phyloP scores from a whole-genome alignment of 768 basidiomycete genomes.

The Inosperma sp. region DNA sequence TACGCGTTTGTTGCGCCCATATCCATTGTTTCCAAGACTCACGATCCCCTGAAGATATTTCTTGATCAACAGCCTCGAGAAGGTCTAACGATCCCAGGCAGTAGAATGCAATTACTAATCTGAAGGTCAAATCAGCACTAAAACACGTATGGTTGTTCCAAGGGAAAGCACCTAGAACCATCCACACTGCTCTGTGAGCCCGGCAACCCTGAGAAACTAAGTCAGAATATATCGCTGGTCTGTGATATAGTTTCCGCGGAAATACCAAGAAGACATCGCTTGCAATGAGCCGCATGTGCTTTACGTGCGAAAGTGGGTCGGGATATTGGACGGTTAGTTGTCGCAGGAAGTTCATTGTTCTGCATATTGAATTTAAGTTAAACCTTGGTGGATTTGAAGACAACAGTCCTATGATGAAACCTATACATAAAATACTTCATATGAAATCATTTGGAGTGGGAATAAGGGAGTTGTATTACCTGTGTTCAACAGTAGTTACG shows the following conservation, averaged over 20 bases:
- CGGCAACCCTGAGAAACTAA: conserved; percentile 48
- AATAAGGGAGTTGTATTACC: too few species aligned
- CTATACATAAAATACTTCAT: too few species aligned
- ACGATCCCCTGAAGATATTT: conserved; percentile 49
- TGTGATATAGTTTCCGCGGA: neutral
- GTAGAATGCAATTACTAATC: conserved; percentile 85
- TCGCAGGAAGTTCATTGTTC: neutral
- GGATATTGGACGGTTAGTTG: neutral
- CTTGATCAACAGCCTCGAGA: conserved; percentile 47
- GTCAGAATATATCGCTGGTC: conserved; percentile 1
- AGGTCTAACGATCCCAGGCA: conserved; percentile 83
- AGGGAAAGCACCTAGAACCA: conserved; percentile 53
- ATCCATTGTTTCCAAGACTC: conserved; percentile 76
- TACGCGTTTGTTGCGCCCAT: conserved; percentile 77
- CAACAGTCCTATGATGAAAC: too few species aligned
- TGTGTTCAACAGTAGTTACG: too few species aligned
- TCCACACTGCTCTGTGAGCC: conserved; percentile 65
- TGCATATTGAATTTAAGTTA: too few species aligned
- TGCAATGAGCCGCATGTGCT: conserved; percentile 62
- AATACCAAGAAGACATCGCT: conserved; percentile 57
- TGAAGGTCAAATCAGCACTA: conserved; percentile 28
- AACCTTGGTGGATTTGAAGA: too few species aligned
- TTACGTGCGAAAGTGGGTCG: conserved; percentile 23
- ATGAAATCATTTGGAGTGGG: too few species aligned
- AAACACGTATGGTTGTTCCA: conserved; percentile 11